Percentiles rank a stretch among this genome's conserved stretches.
phyloP scores from a whole-genome alignment of 371 early-diverging fungal genomes.

The Cokeromyces recurvatus region DNA sequence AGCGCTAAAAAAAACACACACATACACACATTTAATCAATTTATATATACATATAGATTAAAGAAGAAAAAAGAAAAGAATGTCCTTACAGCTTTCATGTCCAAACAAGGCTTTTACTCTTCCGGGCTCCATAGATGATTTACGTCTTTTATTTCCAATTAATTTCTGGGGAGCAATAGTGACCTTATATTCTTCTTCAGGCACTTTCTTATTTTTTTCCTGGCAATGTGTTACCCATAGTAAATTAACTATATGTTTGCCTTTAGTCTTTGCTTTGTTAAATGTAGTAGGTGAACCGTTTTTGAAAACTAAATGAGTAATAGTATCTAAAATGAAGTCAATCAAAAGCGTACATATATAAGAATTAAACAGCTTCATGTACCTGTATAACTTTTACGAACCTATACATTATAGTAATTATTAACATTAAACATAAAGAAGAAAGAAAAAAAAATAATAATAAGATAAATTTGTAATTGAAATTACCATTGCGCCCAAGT shows the following conservation, averaged over 20 bases:
- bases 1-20: too few relatives aligned
- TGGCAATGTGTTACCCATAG: conserved; percentile 41
- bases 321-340: too few relatives aligned
- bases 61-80: too few relatives aligned
- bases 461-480: too few relatives aligned
- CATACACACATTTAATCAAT: too few relatives aligned
- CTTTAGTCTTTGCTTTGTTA: conserved; percentile 30
- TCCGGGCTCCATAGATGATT: conserved; percentile 47
- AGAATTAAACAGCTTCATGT: not conserved
- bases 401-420: not conserved
- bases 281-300: conserved; percentile 41
- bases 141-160: conserved; percentile 25
- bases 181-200: conserved; percentile 32
- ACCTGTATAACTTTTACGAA: conserved; percentile 8
- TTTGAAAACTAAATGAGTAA: conserved; percentile 45
- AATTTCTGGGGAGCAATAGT: conserved; percentile 31
- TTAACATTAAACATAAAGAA: not conserved
- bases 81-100: too few relatives aligned
- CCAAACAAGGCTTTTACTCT: conserved; percentile 35
- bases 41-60: too few relatives aligned
- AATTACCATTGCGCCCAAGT: conserved; percentile 40
- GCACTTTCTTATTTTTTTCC: conserved; percentile 26
- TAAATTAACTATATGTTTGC: conserved; percentile 31
- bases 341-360: too few relatives aligned
- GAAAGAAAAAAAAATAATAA: not conserved